A percentile compares a stretch with the other conserved stretches of the same genome.
These are phyloP conservation scores for Talaromyces sp. DNA, from an alignment of 2,329 filamentous ascomycete genomes.

Conservation along the genomic window DNA sequence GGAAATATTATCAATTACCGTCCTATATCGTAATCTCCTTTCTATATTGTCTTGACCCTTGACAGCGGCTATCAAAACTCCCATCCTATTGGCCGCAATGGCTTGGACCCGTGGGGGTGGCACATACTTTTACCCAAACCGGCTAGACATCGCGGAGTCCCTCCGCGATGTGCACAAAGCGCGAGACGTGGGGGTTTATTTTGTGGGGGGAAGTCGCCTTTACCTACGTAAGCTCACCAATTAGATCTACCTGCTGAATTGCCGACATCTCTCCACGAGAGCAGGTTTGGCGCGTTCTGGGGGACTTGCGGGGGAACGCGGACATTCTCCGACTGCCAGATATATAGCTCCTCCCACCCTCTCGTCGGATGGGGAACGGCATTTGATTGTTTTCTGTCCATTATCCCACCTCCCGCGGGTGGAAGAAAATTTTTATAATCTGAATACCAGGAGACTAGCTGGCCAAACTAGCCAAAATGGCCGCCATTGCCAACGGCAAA, in stretches of 20 bases:
- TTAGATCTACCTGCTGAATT: background rate
- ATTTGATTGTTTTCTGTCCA: background rate
- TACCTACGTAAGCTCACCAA: background rate
- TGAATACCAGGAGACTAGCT: background rate
- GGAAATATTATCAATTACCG: background rate
- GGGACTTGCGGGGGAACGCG: background rate
- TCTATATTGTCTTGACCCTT: background rate
- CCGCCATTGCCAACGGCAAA: background rate
- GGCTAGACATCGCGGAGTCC: background rate
- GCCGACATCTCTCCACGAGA: background rate
- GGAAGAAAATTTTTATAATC: background rate
- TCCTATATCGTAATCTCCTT: background rate
- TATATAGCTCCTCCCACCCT: background rate
- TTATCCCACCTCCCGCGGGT: background rate
- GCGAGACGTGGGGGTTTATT: background rate
- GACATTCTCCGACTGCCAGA: background rate
- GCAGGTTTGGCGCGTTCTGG: background rate
- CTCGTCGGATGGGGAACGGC: background rate
- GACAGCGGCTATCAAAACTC: background rate
- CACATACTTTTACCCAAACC: background rate
- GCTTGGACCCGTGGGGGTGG: background rate
- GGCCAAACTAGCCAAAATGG: background rate
- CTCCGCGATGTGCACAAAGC: background rate
- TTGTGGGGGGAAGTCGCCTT: background rate
- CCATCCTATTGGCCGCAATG: background rate